Conservation (phyloP, 768 basidiomycete genomes). For the Rhodotorula paludigena region DNA sequence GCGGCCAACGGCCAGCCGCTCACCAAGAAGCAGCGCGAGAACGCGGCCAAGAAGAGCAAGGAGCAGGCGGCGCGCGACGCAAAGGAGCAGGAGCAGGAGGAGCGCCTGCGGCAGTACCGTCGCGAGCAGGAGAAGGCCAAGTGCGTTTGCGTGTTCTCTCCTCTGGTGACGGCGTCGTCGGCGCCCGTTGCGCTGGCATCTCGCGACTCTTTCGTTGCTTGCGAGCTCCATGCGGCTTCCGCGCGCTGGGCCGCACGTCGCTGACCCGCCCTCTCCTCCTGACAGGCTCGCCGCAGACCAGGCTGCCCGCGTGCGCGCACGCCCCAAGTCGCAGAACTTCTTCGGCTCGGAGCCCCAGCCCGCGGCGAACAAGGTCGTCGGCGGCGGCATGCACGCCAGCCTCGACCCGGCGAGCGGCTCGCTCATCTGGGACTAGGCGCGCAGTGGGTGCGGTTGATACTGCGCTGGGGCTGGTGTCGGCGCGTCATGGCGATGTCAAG, state of each 20-base stretch:
- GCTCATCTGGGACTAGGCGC: slow-evolving; percentile 30
- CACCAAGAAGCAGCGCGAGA: slow-evolving; percentile 37
- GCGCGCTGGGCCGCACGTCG: too few species aligned
- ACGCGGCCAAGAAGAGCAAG: slow-evolving; percentile 27
- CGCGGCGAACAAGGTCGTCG: neutral
- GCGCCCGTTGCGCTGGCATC: neutral
- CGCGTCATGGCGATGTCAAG: too few species aligned
- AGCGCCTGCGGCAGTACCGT: slow-evolving; percentile 21
- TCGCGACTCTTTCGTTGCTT: neutral
- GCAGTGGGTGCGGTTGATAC: neutral
- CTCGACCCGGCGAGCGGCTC: slow-evolving; percentile 27
- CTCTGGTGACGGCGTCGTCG: neutral
- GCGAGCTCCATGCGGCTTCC: too few species aligned
- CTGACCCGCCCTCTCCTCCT: neutral
- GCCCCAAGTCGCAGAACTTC: slow-evolving; percentile 30
- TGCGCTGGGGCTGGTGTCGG: too few species aligned
- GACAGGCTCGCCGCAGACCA: slow-evolving; percentile 16
- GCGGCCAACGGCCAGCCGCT: neutral
- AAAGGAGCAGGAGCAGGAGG: slow-evolving; percentile 23
- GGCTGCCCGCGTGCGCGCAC: slow-evolving; percentile 3
- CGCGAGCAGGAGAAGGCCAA: slow-evolving; percentile 20
- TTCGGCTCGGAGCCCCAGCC: slow-evolving; percentile 14
- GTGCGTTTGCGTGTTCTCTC: neutral
- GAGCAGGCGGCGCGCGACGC: slow-evolving; percentile 13
- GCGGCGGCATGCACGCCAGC: slow-evolving; percentile 16